Evolutionary conservation across 371 early-diverging fungal species (phyloP), one percentile per base, ranked within the genome.

Genomic region (Polyrhizophydium stewartii): DNA sequence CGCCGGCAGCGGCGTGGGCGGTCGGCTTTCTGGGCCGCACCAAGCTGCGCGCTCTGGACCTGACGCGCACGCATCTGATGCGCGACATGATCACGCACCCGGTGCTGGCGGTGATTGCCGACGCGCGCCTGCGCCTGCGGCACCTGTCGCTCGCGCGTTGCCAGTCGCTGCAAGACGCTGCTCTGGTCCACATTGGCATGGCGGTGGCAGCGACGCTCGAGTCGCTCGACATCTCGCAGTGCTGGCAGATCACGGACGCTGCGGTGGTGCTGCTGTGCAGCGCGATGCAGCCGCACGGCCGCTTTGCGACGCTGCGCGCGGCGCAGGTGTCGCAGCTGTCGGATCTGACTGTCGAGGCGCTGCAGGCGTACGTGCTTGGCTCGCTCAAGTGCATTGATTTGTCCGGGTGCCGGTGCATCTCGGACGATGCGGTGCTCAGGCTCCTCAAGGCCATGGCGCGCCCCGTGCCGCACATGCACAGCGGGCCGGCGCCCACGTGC

Each of bases 141-240:
- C 46, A 32, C 24, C 56, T 63, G 10, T n/a, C 22, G 10, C 56
- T 63, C 16, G 46, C 41, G 19, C 12, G 45, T 37, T 56, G 56
- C 28, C 37, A 13, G 13, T 19, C 43, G 7, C 58, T 63, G 7
- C 22, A 19, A 17, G 63, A 63, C 30, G 56, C 35, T 31, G 63
- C 46, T 17, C 7, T 63, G 5, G 12, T 56, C 13, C 49, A 56
- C 5, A 41, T 63, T 19, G 63, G 57, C 30, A 31, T 32, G 12
- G 38, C 58, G 5, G n/a, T 28, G 13, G 63, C 63, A 30, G 24
- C 58, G 7, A 7, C 35, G 6, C 58, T 63, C 40, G 32, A 7
- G 12, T 32, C 40, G 7, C 40, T 63, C 25, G 58, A 63, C 37
- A 22, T 63, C 22, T 59, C 63, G 10, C 9, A 47, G n/a, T 55